Evolutionary conservation across 116 monocot species (phyloP).

Genomic region (Dioscorea cayenensis): DNA sequence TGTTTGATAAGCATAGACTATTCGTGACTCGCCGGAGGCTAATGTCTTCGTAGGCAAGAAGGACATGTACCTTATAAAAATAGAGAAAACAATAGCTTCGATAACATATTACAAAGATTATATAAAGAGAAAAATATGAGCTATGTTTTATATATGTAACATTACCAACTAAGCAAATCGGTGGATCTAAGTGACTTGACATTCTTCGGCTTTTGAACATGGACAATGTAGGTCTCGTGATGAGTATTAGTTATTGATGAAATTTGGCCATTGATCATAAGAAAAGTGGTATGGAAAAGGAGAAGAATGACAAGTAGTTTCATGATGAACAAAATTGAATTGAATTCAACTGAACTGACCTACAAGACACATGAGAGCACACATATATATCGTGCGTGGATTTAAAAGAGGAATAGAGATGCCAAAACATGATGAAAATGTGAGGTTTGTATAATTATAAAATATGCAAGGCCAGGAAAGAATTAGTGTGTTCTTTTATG

Average conservation of each 20-base stretch:
- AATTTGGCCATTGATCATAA: too few relatives aligned
- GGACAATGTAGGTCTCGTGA: too few relatives aligned
- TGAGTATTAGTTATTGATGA: too few relatives aligned
- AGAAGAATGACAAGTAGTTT: too few relatives aligned
- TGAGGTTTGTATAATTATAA: not conserved
- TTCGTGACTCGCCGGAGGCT: not conserved
- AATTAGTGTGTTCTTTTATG: not conserved
- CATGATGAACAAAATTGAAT: too few relatives aligned
- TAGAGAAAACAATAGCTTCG: too few relatives aligned
- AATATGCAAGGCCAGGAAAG: not conserved
- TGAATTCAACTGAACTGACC: not conserved
- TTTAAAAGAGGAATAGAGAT: not conserved
- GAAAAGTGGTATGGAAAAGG: too few relatives aligned
- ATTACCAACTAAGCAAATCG: not conserved
- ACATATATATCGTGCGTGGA: not conserved
- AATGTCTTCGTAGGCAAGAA: not conserved
- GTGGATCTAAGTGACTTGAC: not conserved
- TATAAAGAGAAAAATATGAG: too few relatives aligned
- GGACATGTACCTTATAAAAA: not conserved
- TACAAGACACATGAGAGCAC: too few relatives aligned
- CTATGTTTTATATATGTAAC: too few relatives aligned
- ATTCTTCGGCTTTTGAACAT: not conserved
- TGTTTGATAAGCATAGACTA: not conserved
- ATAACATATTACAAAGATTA: too few relatives aligned
- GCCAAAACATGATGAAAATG: not conserved